Evolutionary conservation across 768 basidiomycete genomes (phyloP), one percentile per base, ranked within the genome.

Genomic region (Boletus patriciae): DNA sequence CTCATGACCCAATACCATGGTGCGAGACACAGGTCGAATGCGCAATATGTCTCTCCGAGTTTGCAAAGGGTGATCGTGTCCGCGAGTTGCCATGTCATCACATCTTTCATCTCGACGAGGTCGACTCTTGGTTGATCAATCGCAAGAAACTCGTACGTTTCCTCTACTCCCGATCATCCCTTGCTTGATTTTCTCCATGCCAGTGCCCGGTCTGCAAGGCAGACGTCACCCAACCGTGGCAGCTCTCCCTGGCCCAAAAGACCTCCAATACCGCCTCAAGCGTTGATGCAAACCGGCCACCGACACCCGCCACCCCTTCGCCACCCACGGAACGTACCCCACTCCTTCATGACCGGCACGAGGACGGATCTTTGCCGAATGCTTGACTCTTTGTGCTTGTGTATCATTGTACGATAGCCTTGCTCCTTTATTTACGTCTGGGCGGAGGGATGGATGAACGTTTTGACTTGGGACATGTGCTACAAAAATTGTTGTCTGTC

Each of bases 161-260:
- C 38, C 27, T 48, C 52, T 50, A 19, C 34, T 33, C 33, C 2
- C n/a, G 40, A 23, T 2, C 43, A 25, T 57, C 46, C 54, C 56
- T 52, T 49, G 34, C 60, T 29, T 57, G 19, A 57, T 52, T 1
- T 16, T 50, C 36, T 41, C 23, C 42, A 12, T 51, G 29, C 50
- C 62, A 96, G 93, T 97, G 94, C 64, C 94, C 94, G 6, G 80
- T 94, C 3, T 97, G 94, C 76, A 92, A 95, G 71, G 86, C 90
- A 47, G 94, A 97, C 67, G 92, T 97, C 46, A 96, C 94, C 1
- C 82, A 84, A 58, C 83, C 85, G 12, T 73, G 71, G 58, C 66
- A 68, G 7, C 64, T 65, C 36, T 61, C 55, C 64, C 66, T 57
- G n/a, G 19, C 38, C 11, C 46, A 59, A 47, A 66, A 67, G 40